Conservation (phyloP, 371 early-diverging fungal genomes). For the Mortierella sp. region DNA sequence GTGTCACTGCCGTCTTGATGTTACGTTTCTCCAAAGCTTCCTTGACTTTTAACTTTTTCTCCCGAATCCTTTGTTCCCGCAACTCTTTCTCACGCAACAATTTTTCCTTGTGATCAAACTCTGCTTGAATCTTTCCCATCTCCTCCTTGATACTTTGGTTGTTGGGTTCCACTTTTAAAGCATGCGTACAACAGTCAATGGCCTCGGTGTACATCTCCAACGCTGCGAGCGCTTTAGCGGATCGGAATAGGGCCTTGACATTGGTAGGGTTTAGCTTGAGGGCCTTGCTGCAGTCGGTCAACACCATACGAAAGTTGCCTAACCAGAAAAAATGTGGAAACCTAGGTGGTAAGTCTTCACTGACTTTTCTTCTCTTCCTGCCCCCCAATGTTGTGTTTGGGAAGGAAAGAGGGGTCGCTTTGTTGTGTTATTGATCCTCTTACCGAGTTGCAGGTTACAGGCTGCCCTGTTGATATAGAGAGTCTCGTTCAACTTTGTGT, state of each 20-base stretch:
- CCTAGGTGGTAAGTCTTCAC: too few species aligned
- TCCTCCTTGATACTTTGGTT: constrained; percentile 70
- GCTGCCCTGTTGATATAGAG: constrained; percentile 93
- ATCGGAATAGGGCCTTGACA: constrained; percentile 93
- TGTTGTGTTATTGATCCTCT: background rate
- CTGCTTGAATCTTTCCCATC: constrained; percentile 56
- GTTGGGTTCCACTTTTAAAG: constrained; percentile 73
- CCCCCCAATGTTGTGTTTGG: too few species aligned
- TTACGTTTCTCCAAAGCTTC: constrained; percentile 60
- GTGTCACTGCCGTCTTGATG: constrained; percentile 61
- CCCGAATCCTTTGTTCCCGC: constrained; percentile 59
- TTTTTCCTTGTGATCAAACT: constrained; percentile 57
- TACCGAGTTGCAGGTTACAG: constrained; percentile 88
- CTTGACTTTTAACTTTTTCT: constrained; percentile 55
- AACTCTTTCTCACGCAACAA: constrained; percentile 59
- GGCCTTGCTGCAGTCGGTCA: constrained; percentile 91
- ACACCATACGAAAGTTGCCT: constrained; percentile 85
- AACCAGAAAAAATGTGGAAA: constrained; percentile 1
- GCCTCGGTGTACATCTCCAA: constrained; percentile 88
- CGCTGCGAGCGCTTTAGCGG: constrained; percentile 81
- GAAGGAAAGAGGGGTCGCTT: too few species aligned
- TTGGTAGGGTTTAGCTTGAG: constrained; percentile 82
- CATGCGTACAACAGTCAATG: constrained; percentile 82
- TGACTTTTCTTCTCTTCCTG: too few species aligned
- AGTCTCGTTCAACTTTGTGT: constrained; percentile 77